Evolutionary conservation across 805 yeast species (phyloP), one percentile per base, ranked within the genome.

Genomic region (Candida khao-thaluensis): DNA sequence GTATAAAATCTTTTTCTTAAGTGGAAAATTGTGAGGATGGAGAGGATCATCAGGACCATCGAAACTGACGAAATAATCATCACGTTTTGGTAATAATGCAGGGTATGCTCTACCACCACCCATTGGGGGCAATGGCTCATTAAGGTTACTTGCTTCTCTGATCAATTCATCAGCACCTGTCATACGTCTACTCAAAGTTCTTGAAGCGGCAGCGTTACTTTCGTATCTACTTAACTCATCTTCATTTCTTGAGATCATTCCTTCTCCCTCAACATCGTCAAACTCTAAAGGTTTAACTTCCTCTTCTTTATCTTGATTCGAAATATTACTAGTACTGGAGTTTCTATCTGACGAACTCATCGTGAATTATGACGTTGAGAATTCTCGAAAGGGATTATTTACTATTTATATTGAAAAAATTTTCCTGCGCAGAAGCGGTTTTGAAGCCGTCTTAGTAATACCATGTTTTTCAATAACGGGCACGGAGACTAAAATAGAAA

Each of bases 1-100:
- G 17, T 40, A 51, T 15, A 49, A 7, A 7, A 61, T 21, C 47
- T 65, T 66, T 18, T 40, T 56, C 16, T 27, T 11, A 8, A 50
- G 40, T 15, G 82, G 57, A 91, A 90, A 87, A 56, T 89, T 88
- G 54, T 80, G 81, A 0, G 96, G 95, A 57, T 81, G 87, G 7
- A 62, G 42, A 1, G 95, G 95, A 55, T 89, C 96, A 34, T 79
- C 69, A 1, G 82, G 81, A 0, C 95, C 95, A 54, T 84, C 84
- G 53, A 72, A 87, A 2, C 81, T 72, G 6, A 88, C 95, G 8
- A 77, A 70, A 55, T 80, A 88, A 1, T 65, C 66, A 16, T 66
- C 74, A 31, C 69, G 61, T 34, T 73, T 73, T 0, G 84, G 83
- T 36, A 82, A 67, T 17, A 66, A 38, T 7, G 86, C 81, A 5